Base-by-base conservation (phyloP, 2,329 filamentous ascomycete species). In the Aspergillus ochraceoroseus region DNA sequence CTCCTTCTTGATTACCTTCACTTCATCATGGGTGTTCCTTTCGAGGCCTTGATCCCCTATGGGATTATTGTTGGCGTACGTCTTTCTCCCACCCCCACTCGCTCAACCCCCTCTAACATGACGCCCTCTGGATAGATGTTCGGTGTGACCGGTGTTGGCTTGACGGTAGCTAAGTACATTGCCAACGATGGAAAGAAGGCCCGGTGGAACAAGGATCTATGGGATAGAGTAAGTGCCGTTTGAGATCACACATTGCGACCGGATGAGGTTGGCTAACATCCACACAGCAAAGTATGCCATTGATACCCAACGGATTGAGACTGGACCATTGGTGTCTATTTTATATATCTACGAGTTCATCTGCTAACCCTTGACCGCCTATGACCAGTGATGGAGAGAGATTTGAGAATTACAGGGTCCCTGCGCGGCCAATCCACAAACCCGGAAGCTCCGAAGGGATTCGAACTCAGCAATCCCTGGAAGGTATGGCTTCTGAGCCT, bases 401-500 rank as follows among this genome's bases (percentile, higher is more conserved):
- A 83, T 61, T 65, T 73, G 56, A 67, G 79, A 48, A 68, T 83
- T 54, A 83, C 79, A 27, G 79, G 79, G 38, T 74, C 70, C 48
- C 56, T 73, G 55, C 70, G 79, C 65, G 79, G 77, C 45, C 79
- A 83, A 59, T 76, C 76, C 41, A 76, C 79, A 63, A 75, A 71
- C 48, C 67, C 72, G 32, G 63, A 67, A 43, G 79, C 79, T 19
- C 79, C 79, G 18, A 63, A 69, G 41, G 79, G 78, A 46, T 83
- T 82, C 65, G 79, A 82, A 64, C 60, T 82, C 56, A 82, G 75
- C 73, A 81, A 80, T 65, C 75, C 76, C 48, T 83, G 79, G 79
- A 79, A 75, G 73, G 79, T 82, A 72, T 43, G 73, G 59, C 27
- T 14, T 11, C 28, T n/a, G n/a, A n/a, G 19, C 6, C 22, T 23